phyloP scores from a whole-genome alignment of 2,329 filamentous ascomycete species.

The Pseudogymnoascus sp. region DNA sequence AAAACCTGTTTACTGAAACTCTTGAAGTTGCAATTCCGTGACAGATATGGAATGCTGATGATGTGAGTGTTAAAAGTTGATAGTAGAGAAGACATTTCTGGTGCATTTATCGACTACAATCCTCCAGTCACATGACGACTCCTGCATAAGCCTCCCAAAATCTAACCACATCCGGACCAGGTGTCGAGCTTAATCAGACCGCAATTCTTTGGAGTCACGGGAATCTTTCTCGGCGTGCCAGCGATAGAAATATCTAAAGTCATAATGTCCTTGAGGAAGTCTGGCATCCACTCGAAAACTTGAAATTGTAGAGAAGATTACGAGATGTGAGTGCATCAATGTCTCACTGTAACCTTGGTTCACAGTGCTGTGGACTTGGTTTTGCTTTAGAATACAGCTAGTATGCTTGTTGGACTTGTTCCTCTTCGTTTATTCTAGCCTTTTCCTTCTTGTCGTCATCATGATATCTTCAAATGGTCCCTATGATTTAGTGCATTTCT shows the following conservation, averaged over 20 bases:
- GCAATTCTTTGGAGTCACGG: not conserved
- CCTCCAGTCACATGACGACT: not conserved
- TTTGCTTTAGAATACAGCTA: not conserved
- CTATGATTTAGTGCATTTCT: not conserved
- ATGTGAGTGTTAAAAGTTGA: not conserved
- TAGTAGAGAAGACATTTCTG: not conserved
- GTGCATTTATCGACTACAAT: not conserved
- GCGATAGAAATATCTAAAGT: not conserved
- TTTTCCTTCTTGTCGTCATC: slow-evolving; percentile 3
- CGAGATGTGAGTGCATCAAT: not conserved
- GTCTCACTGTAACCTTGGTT: slow-evolving; percentile 8
- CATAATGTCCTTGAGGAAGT: not conserved
- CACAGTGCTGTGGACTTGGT: not conserved
- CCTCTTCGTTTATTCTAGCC: not conserved
- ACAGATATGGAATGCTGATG: not conserved
- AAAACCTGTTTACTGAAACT: not conserved
- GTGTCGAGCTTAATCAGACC: not conserved
- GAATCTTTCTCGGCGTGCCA: not conserved
- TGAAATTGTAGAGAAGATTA: not conserved
- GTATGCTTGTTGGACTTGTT: not conserved
- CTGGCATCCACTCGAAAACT: not conserved
- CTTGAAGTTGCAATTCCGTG: not conserved
- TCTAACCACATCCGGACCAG: not conserved
- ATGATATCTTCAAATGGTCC: not conserved
- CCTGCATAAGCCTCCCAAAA: not conserved